Evolutionary conservation across 2,329 filamentous ascomycete genomes (phyloP).

Genomic region (Intubia oerlemansii): DNA sequence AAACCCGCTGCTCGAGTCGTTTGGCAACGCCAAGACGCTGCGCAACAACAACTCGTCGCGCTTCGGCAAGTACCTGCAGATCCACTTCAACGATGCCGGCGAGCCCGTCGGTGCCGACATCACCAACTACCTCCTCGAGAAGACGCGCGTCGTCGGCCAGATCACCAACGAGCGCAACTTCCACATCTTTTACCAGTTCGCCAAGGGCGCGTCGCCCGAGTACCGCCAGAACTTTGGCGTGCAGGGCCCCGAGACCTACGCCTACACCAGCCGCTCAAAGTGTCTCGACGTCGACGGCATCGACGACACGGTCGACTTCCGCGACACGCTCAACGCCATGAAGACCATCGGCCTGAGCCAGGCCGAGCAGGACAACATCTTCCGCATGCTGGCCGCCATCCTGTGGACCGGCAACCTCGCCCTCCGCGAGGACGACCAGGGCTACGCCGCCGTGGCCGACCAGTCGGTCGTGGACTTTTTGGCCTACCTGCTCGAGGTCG

Average conservation of each 20-base stretch:
- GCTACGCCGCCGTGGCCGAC: slow-evolving; percentile 72
- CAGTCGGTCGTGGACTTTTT: slow-evolving; percentile 86
- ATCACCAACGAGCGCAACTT: slow-evolving; percentile 94
- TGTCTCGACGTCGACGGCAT: slow-evolving; percentile 90
- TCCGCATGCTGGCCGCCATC: slow-evolving; percentile 80
- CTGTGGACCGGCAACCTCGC: slow-evolving; percentile 90
- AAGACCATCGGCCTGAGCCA: slow-evolving; percentile 76
- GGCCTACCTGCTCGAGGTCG: slow-evolving; percentile 80
- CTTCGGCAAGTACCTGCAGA: slow-evolving; percentile 95
- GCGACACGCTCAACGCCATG: slow-evolving; percentile 88
- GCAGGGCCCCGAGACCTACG: slow-evolving; percentile 78
- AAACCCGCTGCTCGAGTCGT: slow-evolving; percentile 89
- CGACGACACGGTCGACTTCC: slow-evolving; percentile 73
- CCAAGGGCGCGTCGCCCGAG: slow-evolving; percentile 74
- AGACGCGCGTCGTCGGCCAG: slow-evolving; percentile 84
- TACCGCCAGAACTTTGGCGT: slow-evolving; percentile 80
- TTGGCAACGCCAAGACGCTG: slow-evolving; percentile 94
- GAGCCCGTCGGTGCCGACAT: slow-evolving; percentile 94
- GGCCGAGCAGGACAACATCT: slow-evolving; percentile 84
- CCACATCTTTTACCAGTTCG: slow-evolving; percentile 98
- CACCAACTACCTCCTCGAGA: slow-evolving; percentile 93
- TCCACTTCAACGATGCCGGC: slow-evolving; percentile 81
- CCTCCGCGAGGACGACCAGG: slow-evolving; percentile 73
- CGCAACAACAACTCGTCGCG: slow-evolving; percentile 97
- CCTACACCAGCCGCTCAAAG: slow-evolving; percentile 85